A percentile compares a stretch with the other conserved stretches of the same genome.
Evolutionary conservation across 305 asterid species (phyloP).

Genomic region (Fraxinus albicans): DNA sequence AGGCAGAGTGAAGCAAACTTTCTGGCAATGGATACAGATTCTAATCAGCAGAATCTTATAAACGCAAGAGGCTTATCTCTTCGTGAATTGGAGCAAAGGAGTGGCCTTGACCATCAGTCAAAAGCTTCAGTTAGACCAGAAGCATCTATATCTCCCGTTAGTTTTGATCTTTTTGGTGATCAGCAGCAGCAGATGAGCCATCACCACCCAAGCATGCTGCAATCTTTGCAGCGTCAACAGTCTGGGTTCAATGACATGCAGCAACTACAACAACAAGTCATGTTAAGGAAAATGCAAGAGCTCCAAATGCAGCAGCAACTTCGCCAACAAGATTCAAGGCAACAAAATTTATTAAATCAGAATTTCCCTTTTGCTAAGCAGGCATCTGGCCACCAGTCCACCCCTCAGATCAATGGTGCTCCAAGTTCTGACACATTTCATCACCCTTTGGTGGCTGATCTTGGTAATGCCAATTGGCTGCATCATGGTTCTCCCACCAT

Average conservation of each 20-base stretch:
- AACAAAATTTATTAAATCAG: slow-evolving; percentile 51
- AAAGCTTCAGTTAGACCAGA: slow-evolving; percentile 56
- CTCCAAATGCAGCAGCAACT: slow-evolving; percentile 79
- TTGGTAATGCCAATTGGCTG: slow-evolving; percentile 61
- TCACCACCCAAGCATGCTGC: slow-evolving; percentile 71
- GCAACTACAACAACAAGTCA: slow-evolving; percentile 72
- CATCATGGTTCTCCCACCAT: slow-evolving; percentile 52
- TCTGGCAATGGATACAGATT: slow-evolving; percentile 55
- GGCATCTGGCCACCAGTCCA: slow-evolving; percentile 58
- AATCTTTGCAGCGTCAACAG: slow-evolving; percentile 71
- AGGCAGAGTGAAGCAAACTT: slow-evolving; percentile 66
- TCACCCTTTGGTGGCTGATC: slow-evolving; percentile 54
- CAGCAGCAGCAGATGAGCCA: slow-evolving; percentile 76
- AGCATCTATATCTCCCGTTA: slow-evolving; percentile 54
- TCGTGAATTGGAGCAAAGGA: slow-evolving; percentile 61
- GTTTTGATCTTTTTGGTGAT: slow-evolving; percentile 82
- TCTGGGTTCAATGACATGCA: slow-evolving; percentile 68
- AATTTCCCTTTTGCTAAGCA: slow-evolving; percentile 44
- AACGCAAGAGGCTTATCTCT: slow-evolving; percentile 54
- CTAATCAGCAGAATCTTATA: slow-evolving; percentile 46
- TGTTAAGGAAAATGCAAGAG: slow-evolving; percentile 88
- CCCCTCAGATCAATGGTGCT: slow-evolving; percentile 40
- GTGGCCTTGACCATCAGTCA: slow-evolving; percentile 58
- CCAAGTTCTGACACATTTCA: slow-evolving; percentile 47
- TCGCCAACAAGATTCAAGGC: slow-evolving; percentile 59